Evolutionary conservation across 2,329 filamentous ascomycete genomes (phyloP), one percentile per base, ranked within the genome.

Genomic region (Reticulascus tulasneorum): DNA sequence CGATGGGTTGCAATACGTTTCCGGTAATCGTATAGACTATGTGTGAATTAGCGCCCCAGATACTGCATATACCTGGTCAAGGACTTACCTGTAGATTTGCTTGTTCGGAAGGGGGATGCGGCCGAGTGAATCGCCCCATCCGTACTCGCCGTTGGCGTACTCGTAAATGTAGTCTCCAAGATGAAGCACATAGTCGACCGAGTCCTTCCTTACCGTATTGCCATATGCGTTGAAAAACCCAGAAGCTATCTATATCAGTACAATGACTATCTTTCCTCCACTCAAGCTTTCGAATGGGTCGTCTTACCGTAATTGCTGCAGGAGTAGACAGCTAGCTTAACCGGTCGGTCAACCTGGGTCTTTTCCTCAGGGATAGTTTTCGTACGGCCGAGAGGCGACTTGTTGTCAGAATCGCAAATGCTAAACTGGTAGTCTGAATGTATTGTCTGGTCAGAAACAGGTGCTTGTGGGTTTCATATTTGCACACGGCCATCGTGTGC

Each of bases 281-380:
- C n/a, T n/a, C n/a, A n/a, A n/a, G n/a, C n/a, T n/a, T n/a, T n/a
- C n/a, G 7, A n/a, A 4, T 4, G n/a, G 4, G 6, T 12, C 9
- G 54, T 55, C 70, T 32, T 53, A 75, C 73, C 77, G 46, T 72
- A 85, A 56, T 86, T 87, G 47, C 68, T 72, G 64, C 84, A 87
- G 3, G 80, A 86, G 54, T 82, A 87, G 1, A 89, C 71, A 2
- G 82, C 82, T 36, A 87, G 65, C 24, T 67, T 75, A 36, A 87
- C 62, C 1, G 39, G 36, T 13, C 71, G 60, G 2, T 70, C 64
- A 6, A 81, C 70, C 17, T 75, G 64, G 35, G 82, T 75, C 12
- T 74, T 63, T 11, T 67, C 62, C 3, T 59, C 56, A 4, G 84
- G 82, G 5, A 78, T 75, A 0, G 84, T 86, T 64, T 86, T 87